phyloP scores from a whole-genome alignment of 805 yeast genomes.

The Torulaspora gathmanii region DNA sequence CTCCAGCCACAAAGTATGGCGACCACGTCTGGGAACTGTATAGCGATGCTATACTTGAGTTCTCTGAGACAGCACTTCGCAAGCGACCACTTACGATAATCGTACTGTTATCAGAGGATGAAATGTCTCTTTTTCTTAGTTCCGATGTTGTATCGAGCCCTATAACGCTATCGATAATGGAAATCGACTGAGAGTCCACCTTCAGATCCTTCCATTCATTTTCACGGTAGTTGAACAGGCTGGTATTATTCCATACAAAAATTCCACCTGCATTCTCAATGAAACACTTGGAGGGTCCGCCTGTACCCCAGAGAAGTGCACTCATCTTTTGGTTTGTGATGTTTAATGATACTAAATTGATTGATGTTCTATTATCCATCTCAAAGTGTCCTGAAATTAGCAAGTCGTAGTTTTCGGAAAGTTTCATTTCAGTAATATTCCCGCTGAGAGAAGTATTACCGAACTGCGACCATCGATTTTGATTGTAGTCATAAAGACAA shows the following conservation, averaged over 20 bases:
- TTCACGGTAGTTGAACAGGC: slow-evolving; percentile 10
- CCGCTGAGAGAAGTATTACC: slow-evolving; percentile 44
- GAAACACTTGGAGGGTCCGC: slow-evolving; percentile 18
- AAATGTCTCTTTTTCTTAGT: slow-evolving; percentile 5
- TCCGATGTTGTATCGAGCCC: neutral
- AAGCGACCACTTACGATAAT: slow-evolving; percentile 39
- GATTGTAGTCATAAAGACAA: slow-evolving; percentile 58
- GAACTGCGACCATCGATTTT: slow-evolving; percentile 49
- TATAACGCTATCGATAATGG: neutral
- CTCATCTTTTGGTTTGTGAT: slow-evolving; percentile 12
- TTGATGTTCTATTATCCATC: slow-evolving; percentile 32
- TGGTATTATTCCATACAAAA: slow-evolving; percentile 24
- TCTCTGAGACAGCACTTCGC: slow-evolving; percentile 36
- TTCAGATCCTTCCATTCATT: slow-evolving; percentile 10
- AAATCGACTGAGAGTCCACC: neutral
- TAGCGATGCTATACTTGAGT: slow-evolving; percentile 21
- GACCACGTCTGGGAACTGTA: slow-evolving; percentile 26
- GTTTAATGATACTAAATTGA: slow-evolving; percentile 41
- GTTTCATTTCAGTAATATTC: slow-evolving; percentile 48
- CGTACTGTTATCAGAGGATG: neutral
- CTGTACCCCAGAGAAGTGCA: slow-evolving; percentile 13
- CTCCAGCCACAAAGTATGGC: slow-evolving; percentile 21
- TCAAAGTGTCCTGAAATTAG: slow-evolving; percentile 52
- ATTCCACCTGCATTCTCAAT: slow-evolving; percentile 9
- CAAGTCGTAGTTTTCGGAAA: slow-evolving; percentile 39